phyloP scores from a whole-genome alignment of 1,284 basidiomycete species.

The Flammula alnicola region DNA sequence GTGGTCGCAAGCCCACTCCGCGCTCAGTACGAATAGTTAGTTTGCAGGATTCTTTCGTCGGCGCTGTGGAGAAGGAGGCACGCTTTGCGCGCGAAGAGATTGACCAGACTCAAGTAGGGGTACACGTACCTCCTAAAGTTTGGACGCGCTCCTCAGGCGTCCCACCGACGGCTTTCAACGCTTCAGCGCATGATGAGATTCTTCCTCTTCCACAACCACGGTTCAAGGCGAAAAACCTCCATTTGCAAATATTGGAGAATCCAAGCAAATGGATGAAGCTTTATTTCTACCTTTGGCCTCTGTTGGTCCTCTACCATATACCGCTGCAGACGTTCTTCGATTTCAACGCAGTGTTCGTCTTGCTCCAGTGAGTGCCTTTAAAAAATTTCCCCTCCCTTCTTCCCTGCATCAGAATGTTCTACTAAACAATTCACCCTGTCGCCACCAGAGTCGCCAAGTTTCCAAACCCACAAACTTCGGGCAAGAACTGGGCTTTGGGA shows the following conservation, averaged over 20 bases:
- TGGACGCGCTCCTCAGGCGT: conserved; percentile 66
- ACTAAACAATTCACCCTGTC: conserved; percentile 16
- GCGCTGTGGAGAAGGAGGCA: conserved; percentile 24
- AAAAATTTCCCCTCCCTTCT: conserved; percentile 7
- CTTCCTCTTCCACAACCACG: conserved; percentile 51
- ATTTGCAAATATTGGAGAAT: conserved; percentile 66
- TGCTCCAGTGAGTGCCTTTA: conserved; percentile 67
- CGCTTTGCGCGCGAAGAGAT: conserved; percentile 43
- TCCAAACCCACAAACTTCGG: conserved; percentile 70
- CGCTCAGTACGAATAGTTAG: conserved; percentile 80
- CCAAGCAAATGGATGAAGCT: conserved; percentile 59
- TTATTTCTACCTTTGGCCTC: conserved; percentile 68
- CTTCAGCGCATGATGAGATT: conserved; percentile 21
- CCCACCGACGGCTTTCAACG: conserved; percentile 35
- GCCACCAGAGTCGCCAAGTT: conserved; percentile 63
- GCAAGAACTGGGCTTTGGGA: conserved; percentile 76
- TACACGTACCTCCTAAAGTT: conserved; percentile 37
- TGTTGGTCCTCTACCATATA: conserved; percentile 72
- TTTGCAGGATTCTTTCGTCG: conserved; percentile 51
- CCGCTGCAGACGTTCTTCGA: conserved; percentile 80
- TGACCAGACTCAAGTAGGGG: conserved; percentile 50
- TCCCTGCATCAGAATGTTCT: conserved; percentile 3
- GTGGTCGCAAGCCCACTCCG: conserved; percentile 75
- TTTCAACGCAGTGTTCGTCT: conserved; percentile 78
- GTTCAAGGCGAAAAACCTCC: conserved; percentile 65